Percentiles rank a stretch among this genome's conserved stretches.
Evolutionary conservation across 345 rosid genomes (phyloP).

Genomic region (Euphorbia pulcherrima): DNA sequence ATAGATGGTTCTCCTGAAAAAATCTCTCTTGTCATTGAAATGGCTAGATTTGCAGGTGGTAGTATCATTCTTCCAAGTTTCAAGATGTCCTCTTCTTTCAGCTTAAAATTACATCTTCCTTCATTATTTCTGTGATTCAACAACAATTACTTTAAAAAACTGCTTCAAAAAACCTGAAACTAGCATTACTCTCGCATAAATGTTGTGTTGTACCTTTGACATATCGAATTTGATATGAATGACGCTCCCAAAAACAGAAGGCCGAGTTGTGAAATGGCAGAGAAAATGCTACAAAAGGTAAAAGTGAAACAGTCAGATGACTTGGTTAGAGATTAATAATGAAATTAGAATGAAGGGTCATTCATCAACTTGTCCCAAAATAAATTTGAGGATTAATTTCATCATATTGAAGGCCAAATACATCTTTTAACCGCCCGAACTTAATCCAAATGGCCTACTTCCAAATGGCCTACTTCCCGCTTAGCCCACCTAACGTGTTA

Average conservation of each 20-base stretch:
- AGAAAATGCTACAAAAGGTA: slow-evolving; percentile 54
- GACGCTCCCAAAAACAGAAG: slow-evolving; percentile 71
- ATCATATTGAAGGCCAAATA: too few species aligned
- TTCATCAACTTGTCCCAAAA: too few species aligned
- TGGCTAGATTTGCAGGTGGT: slow-evolving; percentile 70
- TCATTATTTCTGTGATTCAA: slow-evolving; percentile 44
- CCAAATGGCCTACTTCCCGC: too few species aligned
- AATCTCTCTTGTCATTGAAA: slow-evolving; percentile 54
- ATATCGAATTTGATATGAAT: slow-evolving; percentile 71
- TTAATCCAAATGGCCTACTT: too few species aligned
- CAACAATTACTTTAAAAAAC: slow-evolving; percentile 1
- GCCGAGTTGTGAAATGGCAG: slow-evolving; percentile 67
- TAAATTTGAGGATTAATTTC: too few species aligned
- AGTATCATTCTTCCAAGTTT: slow-evolving; percentile 58
- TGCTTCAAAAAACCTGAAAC: not conserved
- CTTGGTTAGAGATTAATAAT: not conserved
- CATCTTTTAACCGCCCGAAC: too few species aligned
- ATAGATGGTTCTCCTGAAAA: slow-evolving; percentile 95
- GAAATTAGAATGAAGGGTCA: too few species aligned
- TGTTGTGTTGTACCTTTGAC: slow-evolving; percentile 46
- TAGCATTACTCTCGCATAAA: not conserved
- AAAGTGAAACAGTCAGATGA: slow-evolving; percentile 12
- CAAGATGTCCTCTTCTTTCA: slow-evolving; percentile 70
- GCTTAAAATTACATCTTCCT: slow-evolving; percentile 37
- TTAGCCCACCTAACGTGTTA: too few species aligned